Evolutionary conservation across 2,329 filamentous ascomycete genomes (phyloP), one percentile per base, ranked within the genome.

Genomic region (Clonostachys rosea): DNA sequence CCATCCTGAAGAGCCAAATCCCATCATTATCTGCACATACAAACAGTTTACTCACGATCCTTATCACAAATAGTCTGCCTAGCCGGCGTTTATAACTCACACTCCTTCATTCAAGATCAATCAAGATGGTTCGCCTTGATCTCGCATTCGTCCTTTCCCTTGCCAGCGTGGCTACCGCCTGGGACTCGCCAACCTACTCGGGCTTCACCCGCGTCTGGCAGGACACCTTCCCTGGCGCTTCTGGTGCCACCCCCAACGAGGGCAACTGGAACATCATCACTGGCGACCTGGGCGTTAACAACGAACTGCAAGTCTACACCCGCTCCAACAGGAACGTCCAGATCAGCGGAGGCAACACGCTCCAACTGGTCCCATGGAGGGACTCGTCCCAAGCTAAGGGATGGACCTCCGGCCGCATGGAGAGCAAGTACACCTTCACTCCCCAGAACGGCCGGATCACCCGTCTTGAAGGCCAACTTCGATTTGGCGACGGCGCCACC

Each of bases 321-420:
- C 60, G 59, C 18, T 69, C 65, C 46, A 69, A 61, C 51, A 50
- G 54, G 18, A 81, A 80, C 60, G 49, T 81, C 13, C 75, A 78
- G 49, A 60, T 75, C 44, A 76, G 69, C 35, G 78, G 77, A 34
- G 67, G 68, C 36, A 63, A 64, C 42, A 75, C 76, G 1, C 56
- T 81, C 4, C 75, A 79, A 56, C 60, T 82, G 42, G 65, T 79
- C 30, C 78, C 78, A 2, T 65, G 63, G 51, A 64, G 65, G 44
- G 64, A 68, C 16, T 48, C 59, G 5, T 52, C 54, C 4, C 67
- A 66, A 3, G 54, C 59, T 30, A 48, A 49, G 4, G 59, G 59
- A n/a, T 82, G 78, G 78, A 79, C 75, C 0, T 81, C 78, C 2
- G 75, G 65, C 35, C 75, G 77, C 14, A 69, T 82, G 54, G 78